Conservation (phyloP, 345 rosid genomes). For the Populus ilicifolia region DNA sequence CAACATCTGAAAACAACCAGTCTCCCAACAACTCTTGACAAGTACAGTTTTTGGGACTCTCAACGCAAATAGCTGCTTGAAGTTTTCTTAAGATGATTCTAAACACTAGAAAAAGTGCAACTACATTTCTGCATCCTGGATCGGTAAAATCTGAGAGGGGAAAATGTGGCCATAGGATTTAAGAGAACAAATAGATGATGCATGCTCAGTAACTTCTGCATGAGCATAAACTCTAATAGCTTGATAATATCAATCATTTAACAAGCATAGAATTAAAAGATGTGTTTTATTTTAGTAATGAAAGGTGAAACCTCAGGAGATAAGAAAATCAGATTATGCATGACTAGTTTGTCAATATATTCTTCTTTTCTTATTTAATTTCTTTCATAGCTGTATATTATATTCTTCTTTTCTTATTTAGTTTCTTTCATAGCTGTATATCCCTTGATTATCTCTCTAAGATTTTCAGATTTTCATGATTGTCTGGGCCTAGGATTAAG, state of each 20-base stretch:
- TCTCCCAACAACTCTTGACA: background rate
- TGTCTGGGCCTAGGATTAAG: too few relatives aligned
- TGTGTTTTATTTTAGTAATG: background rate
- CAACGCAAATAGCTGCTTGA: background rate
- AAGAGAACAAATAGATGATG: too few relatives aligned
- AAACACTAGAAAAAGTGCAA: too few relatives aligned
- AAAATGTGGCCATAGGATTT: background rate
- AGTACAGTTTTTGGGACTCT: background rate
- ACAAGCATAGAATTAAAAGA: background rate
- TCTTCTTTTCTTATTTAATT: too few relatives aligned
- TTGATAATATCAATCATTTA: background rate
- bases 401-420: too few relatives aligned
- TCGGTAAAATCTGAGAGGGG: background rate
- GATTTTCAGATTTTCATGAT: too few relatives aligned
- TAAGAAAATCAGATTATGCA: too few relatives aligned
- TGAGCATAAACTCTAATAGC: background rate
- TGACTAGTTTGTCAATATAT: too few relatives aligned
- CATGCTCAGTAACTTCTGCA: background rate
- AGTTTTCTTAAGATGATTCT: background rate
- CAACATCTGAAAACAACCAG: background rate
- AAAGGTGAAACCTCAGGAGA: background rate
- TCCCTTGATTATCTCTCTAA: too few relatives aligned
- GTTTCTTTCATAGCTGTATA: too few relatives aligned
- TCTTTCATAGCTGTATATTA: too few relatives aligned
- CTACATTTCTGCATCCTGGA: too few relatives aligned